Conservation (phyloP, 1,284 basidiomycete species). For the Rhodotorula sp. region DNA sequence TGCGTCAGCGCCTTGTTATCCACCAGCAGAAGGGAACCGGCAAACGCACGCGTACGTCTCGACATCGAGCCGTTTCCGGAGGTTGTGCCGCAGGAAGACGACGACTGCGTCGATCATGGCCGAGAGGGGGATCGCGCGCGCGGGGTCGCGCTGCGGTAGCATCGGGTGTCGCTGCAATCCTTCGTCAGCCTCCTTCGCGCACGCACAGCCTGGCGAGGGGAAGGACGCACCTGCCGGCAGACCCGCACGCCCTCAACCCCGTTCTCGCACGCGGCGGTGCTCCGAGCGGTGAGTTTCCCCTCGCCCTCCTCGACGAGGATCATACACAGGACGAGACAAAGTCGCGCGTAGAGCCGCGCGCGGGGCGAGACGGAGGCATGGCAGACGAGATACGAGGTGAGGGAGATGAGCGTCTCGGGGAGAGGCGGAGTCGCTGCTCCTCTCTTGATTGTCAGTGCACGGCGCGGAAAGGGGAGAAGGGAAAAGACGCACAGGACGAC, state of each 20-base stretch:
- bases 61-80: conserved; percentile 41
- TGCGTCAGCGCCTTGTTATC: neutral
- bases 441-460: accelerated
- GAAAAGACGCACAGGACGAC: neutral
- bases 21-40: neutral
- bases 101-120: conserved; percentile 45
- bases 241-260: conserved; percentile 33
- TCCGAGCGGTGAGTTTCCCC: conserved; percentile 22
- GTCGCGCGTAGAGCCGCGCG: conserved; percentile 41
- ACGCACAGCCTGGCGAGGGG: neutral
- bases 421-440: neutral
- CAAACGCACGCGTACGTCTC: conserved; percentile 38
- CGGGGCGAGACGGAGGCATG: conserved; percentile 43
- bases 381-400: conserved; percentile 46
- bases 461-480: conserved; percentile 14
- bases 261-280: neutral
- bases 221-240: conserved; percentile 44
- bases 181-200: neutral
- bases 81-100: conserved; percentile 43
- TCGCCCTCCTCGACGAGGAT: conserved; percentile 47
- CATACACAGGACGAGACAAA: conserved; percentile 42
- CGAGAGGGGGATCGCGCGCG: conserved; percentile 22
- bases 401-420: conserved; percentile 40
- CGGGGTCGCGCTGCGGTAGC: conserved; percentile 16
- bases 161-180: conserved; percentile 36